phyloP scores from a whole-genome alignment of 1,284 basidiomycete genomes.

The Microbotryum saponariae region DNA sequence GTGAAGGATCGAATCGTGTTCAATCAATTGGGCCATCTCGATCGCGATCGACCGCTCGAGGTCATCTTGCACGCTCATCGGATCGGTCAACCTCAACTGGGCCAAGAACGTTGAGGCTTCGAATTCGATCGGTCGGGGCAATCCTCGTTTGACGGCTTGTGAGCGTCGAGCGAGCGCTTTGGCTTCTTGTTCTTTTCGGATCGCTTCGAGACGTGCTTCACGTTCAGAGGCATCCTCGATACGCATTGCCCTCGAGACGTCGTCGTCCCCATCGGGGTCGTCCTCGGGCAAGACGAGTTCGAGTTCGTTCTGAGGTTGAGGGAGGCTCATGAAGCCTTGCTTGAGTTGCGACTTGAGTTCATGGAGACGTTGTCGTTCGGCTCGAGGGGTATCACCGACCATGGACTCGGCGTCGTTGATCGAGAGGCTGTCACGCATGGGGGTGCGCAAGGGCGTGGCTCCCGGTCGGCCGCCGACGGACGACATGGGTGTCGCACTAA shows the following conservation, averaged over 20 bases:
- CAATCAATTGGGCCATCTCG: slow-evolving; percentile 71
- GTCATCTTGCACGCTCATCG: slow-evolving; percentile 2
- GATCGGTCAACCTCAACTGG: slow-evolving; percentile 47
- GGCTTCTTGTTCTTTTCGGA: slow-evolving; percentile 67
- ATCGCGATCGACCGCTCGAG: slow-evolving; percentile 50
- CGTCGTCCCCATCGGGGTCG: slow-evolving; percentile 51
- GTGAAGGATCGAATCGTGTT: slow-evolving; percentile 80
- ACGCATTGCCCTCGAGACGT: slow-evolving; percentile 39
- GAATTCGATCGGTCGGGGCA: slow-evolving; percentile 81
- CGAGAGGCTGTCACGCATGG: slow-evolving; percentile 78
- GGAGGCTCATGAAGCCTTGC: slow-evolving; percentile 73
- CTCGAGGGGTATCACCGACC: slow-evolving; percentile 63
- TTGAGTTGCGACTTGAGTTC: slow-evolving; percentile 66
- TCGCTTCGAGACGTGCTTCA: slow-evolving; percentile 64
- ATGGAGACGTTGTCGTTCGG: slow-evolving; percentile 56
- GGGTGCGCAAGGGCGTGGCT: slow-evolving; percentile 78
- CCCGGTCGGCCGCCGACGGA: slow-evolving; percentile 46
- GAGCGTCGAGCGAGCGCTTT: slow-evolving; percentile 72
- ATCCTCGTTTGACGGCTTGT: slow-evolving; percentile 67
- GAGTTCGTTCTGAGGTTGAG: slow-evolving; percentile 95
- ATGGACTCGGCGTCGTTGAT: slow-evolving; percentile 61
- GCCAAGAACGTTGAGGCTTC: slow-evolving; percentile 60
- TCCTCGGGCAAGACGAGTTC: slow-evolving; percentile 86
- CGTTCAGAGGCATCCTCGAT: slow-evolving; percentile 90
- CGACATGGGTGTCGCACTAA: slow-evolving; percentile 54